Base-by-base conservation (phyloP, 768 basidiomycete species). In the Thelephora aurantiotincta region DNA sequence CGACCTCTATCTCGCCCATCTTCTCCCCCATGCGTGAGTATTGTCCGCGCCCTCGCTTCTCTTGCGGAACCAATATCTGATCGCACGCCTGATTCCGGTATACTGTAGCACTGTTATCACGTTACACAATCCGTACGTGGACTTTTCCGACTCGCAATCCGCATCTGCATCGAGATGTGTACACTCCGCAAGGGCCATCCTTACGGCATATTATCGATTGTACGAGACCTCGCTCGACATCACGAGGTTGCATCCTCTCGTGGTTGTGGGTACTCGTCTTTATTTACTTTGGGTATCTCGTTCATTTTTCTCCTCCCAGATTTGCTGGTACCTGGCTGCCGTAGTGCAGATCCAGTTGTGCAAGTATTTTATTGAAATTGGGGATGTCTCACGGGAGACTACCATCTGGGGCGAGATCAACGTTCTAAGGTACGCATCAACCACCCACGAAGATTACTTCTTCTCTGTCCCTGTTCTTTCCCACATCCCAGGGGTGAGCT, bases 291-390 rank as follows among this genome's bases (percentile, higher is more conserved):
- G 26, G 35, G 11, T 22, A 5, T 16, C 2, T 11, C 22, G 12
- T 5, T 19, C 9, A 30, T 30, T 9, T 30, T 30, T 30, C 26
- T 30, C 9, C 26, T 30, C 26, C 26, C 43, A 87, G 84, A 89
- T 90, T 42, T 88, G 86, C 60, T 91, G 87, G 87, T 90, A 91
- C 62, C 75, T 91, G 13, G 88, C 87, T 6, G 87, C 88, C 12
- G 86, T 85, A 4, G 83, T 90, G 3, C 80, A 88, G 58, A 78
- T 90, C 43, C 86, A 90, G 55, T 68, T 86, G 35, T 91, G 87
- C 72, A 87, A 85, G 58, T 79, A 85, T 57, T 82, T 80, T 58
- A 89, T 91, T 50, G 84, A 89, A 59, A 75, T 76, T 42, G 78
- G 80, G n/a, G 85, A 90, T 62, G 67, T 68, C 12, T 75, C 75